Percentiles rank a stretch among this genome's conserved stretches.
Conservation (phyloP, 805 yeast genomes). For the Jamesozyma jinghongensis region DNA sequence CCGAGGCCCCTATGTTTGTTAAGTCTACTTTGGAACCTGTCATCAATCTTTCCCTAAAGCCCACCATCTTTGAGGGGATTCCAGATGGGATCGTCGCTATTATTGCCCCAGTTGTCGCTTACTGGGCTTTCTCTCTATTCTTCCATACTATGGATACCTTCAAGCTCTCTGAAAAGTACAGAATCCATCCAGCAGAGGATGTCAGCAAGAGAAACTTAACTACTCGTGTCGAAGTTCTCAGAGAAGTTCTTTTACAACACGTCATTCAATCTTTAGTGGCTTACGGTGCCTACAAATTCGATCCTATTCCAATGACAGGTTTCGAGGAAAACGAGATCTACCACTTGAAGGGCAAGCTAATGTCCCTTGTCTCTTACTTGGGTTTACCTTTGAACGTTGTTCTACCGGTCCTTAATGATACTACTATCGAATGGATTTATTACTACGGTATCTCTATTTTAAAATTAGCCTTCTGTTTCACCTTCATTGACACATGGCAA, state of each 20-base stretch:
- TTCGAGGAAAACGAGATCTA: constrained; percentile 41
- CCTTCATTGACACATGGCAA: constrained; percentile 91
- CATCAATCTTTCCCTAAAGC: constrained; percentile 4
- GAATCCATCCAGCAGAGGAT: constrained; percentile 91
- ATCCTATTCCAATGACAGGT: constrained; percentile 46
- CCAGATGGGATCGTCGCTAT: constrained; percentile 64
- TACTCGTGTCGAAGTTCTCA: constrained; percentile 53
- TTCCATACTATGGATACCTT: constrained; percentile 70
- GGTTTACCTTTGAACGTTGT: not conserved
- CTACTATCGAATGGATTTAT: constrained; percentile 43
- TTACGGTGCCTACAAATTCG: constrained; percentile 42
- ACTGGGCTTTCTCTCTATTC: constrained; percentile 69
- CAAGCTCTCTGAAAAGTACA: constrained; percentile 68
- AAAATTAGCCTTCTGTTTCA: constrained; percentile 55
- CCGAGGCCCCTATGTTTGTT: no score
- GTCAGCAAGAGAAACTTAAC: constrained; percentile 70
- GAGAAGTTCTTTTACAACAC: constrained; percentile 82
- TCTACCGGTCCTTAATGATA: not conserved
- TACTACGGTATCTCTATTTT: constrained; percentile 52
- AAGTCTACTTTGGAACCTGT: not conserved
- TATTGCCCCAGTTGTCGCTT: constrained; percentile 66
- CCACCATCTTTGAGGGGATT: constrained; percentile 9
- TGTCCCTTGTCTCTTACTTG: not conserved
- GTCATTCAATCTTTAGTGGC: constrained; percentile 74
- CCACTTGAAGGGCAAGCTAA: constrained; percentile 29